Evolutionary conservation across 306 rosid species (phyloP).

Genomic region (Vigna reflexopilosa): DNA sequence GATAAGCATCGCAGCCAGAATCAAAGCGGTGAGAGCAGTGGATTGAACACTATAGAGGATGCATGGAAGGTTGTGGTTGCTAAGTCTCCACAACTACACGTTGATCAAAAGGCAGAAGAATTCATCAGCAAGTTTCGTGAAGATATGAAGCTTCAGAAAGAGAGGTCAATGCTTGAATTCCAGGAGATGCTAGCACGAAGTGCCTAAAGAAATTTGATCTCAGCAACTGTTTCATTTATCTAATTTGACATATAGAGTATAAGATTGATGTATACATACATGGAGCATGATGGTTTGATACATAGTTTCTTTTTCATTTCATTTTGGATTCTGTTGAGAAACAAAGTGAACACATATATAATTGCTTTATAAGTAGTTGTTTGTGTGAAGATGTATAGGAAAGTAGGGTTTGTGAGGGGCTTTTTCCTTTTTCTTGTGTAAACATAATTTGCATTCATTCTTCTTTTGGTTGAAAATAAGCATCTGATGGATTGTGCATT

Average conservation of each 20-base stretch:
- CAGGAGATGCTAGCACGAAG: constrained; percentile 56
- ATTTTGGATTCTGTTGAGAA: constrained; percentile 24
- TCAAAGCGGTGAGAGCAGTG: background rate
- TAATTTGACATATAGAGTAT: constrained; percentile 10
- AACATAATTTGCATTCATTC: constrained; percentile 11
- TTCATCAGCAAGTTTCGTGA: constrained; percentile 50
- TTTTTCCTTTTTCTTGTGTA: background rate
- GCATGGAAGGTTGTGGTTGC: constrained; percentile 59
- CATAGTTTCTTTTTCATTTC: background rate
- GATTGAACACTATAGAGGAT: constrained; percentile 47
- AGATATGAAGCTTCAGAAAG: constrained; percentile 59
- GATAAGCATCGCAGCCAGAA: constrained; percentile 3
- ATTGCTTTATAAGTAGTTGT: background rate
- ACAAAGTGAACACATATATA: constrained; percentile 2
- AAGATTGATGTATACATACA: constrained; percentile 9
- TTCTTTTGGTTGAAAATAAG: background rate
- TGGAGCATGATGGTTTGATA: constrained; percentile 13
- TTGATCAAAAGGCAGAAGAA: constrained; percentile 56
- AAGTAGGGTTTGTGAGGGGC: background rate
- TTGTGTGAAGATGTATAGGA: constrained; percentile 27
- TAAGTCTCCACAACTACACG: constrained; percentile 52
- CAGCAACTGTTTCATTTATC: constrained; percentile 1
- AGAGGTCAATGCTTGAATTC: constrained; percentile 52
- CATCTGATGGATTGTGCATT: constrained; percentile 9
- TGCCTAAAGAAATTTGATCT: constrained; percentile 17